A percentile compares a stretch with the other conserved stretches of the same genome.
phyloP scores from a whole-genome alignment of 441 rosid species.

The Brassica hybrid region DNA sequence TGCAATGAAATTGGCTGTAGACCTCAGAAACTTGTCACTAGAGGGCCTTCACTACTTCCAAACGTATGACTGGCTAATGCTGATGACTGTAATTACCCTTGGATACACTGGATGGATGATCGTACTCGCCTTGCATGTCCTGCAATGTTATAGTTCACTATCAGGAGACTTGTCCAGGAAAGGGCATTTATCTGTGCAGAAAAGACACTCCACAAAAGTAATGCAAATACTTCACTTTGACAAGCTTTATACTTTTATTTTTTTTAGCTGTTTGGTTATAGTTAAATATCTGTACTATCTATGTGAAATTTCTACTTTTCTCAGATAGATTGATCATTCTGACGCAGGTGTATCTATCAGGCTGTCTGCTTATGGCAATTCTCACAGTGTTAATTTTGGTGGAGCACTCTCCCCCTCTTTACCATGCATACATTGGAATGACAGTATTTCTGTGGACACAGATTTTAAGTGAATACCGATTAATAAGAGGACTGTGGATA shows the following conservation, averaged over 20 bases:
- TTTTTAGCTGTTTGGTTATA: constrained; percentile 1
- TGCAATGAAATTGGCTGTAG: constrained; percentile 70
- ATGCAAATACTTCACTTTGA: constrained; percentile 46
- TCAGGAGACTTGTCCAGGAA: constrained; percentile 54
- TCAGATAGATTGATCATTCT: constrained; percentile 39
- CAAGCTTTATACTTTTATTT: not conserved
- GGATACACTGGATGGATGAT: constrained; percentile 97
- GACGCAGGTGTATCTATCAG: constrained; percentile 68
- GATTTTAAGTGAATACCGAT: constrained; percentile 65
- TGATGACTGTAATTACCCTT: constrained; percentile 85
- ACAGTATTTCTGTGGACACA: constrained; percentile 89
- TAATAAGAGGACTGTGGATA: constrained; percentile 69
- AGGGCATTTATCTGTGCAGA: constrained; percentile 55
- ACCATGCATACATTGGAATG: constrained; percentile 87
- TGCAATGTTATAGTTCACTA: constrained; percentile 80
- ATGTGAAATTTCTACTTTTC: constrained; percentile 20
- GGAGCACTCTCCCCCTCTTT: constrained; percentile 91
- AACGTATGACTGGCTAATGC: constrained; percentile 96
- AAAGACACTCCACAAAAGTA: constrained; percentile 70
- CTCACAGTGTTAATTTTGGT: constrained; percentile 53
- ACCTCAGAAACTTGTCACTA: constrained; percentile 83
- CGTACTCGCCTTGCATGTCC: constrained; percentile 82
- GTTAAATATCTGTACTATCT: not conserved
- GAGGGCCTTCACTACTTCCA: constrained; percentile 94
- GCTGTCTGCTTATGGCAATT: constrained; percentile 67